Evolutionary conservation across 345 rosid genomes (phyloP).

Genomic region (Ricinus communis): DNA sequence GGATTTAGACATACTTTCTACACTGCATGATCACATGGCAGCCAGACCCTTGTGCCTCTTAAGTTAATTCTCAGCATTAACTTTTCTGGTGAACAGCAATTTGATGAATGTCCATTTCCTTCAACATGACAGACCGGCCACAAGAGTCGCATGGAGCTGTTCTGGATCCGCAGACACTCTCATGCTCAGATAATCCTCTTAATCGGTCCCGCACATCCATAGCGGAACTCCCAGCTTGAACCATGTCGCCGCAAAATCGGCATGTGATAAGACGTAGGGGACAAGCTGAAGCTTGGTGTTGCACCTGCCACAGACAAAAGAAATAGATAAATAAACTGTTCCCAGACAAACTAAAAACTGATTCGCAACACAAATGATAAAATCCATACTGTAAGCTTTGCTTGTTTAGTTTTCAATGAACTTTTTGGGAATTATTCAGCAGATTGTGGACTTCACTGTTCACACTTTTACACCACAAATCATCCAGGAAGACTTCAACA

Average conservation of each 20-base stretch:
- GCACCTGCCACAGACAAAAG: conserved; percentile 47
- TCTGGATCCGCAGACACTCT: conserved; percentile 89
- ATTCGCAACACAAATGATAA: no score
- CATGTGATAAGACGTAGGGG: conserved; percentile 72
- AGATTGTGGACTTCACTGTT: no score
- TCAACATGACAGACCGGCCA: conserved; percentile 92
- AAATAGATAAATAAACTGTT: background rate
- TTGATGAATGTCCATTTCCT: conserved; percentile 97
- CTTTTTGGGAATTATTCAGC: no score
- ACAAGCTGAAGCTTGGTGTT: conserved; percentile 75
- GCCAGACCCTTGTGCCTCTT: background rate
- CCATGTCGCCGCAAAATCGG: conserved; percentile 93
- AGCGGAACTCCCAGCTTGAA: conserved; percentile 75
- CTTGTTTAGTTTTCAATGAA: no score
- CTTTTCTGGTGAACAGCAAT: conserved; percentile 73
- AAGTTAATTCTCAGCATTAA: background rate
- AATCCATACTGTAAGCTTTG: no score
- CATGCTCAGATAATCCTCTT: conserved; percentile 91
- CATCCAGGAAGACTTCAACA: no score
- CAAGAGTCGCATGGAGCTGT: conserved; percentile 93
- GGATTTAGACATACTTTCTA: background rate
- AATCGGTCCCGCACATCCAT: conserved; percentile 68
- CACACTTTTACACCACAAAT: no score
- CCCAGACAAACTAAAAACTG: background rate
- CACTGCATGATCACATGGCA: background rate